Percentiles rank a stretch among this genome's conserved stretches.
phyloP scores from a whole-genome alignment of 768 basidiomycete genomes.

The Melanogaster broomeanus region DNA sequence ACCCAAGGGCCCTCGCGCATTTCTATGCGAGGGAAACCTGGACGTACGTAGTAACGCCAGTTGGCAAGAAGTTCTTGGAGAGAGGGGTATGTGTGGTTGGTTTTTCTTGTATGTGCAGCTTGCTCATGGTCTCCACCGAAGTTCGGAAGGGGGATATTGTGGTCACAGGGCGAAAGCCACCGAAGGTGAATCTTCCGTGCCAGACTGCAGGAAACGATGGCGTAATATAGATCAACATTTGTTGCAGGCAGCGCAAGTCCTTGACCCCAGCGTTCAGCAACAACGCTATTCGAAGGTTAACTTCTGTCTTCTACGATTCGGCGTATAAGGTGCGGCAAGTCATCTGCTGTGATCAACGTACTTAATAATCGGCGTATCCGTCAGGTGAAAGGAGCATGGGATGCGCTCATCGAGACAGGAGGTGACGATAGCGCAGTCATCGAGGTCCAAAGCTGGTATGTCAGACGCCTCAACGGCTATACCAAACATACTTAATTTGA shows the following conservation, averaged over 20 bases:
- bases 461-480: not conserved
- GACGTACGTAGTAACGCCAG: constrained; percentile 29
- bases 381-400: constrained; percentile 35
- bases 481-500: not conserved
- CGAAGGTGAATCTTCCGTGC: constrained; percentile 30
- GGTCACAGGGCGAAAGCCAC: constrained; percentile 45
- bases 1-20: constrained; percentile 53
- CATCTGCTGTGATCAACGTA: not conserved
- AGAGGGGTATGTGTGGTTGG: constrained; percentile 18
- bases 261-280: constrained; percentile 45
- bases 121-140: constrained; percentile 6
- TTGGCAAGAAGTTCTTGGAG: constrained; percentile 20
- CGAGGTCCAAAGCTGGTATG: constrained; percentile 51
- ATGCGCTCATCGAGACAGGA: constrained; percentile 24
- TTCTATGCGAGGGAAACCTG: constrained; percentile 51
- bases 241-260: constrained; percentile 35
- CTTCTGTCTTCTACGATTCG: constrained; percentile 41
- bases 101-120: not conserved
- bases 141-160: constrained; percentile 40
- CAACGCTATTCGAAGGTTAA: constrained; percentile 38
- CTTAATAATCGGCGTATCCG: not conserved
- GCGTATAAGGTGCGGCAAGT: constrained; percentile 41
- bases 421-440: constrained; percentile 34
- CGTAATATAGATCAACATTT: not conserved
- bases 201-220: constrained; percentile 20